A percentile compares a stretch with the other conserved stretches of the same genome.
Conservation (phyloP, 768 basidiomycete species). For the Phaffia tasmanica region DNA sequence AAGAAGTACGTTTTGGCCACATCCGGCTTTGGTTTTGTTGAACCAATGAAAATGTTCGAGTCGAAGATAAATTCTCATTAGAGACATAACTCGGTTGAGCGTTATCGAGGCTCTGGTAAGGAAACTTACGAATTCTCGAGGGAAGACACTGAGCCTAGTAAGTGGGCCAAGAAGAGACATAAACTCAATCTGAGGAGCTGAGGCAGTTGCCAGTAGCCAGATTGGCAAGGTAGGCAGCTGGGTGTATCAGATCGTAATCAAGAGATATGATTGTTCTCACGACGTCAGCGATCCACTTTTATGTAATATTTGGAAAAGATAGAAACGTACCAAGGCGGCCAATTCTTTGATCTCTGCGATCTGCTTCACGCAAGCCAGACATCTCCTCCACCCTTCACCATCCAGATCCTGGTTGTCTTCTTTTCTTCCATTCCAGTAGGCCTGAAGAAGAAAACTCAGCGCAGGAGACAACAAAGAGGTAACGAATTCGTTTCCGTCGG, state of each 20-base stretch:
- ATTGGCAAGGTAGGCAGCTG: conserved; percentile 35
- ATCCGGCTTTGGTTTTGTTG: conserved; percentile 47
- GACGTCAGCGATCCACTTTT: not conserved
- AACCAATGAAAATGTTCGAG: not conserved
- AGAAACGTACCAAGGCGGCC: conserved; percentile 51
- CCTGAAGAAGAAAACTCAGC: conserved; percentile 41
- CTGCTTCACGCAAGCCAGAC: conserved; percentile 66
- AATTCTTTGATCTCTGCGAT: conserved; percentile 72
- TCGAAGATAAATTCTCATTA: not conserved
- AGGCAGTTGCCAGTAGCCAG: conserved; percentile 33
- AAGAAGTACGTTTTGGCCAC: conserved; percentile 74
- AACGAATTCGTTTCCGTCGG: conserved; percentile 60
- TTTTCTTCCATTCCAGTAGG: conserved; percentile 32
- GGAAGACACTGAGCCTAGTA: conserved; percentile 70
- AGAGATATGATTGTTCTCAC: no score
- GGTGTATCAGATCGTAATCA: not conserved
- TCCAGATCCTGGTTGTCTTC: conserved; percentile 32
- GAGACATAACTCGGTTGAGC: no score
- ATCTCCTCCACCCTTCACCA: conserved; percentile 59
- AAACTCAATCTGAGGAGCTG: conserved; percentile 42
- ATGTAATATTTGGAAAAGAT: not conserved
- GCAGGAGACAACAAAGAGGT: conserved; percentile 65
- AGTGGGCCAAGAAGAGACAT: conserved; percentile 64
- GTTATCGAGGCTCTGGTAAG: not conserved
- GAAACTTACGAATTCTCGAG: conserved; percentile 65